A percentile compares a stretch with the other conserved stretches of the same genome.
Conservation (phyloP, 2,329 filamentous ascomycete species). For the Rhynchosporium secalis region DNA sequence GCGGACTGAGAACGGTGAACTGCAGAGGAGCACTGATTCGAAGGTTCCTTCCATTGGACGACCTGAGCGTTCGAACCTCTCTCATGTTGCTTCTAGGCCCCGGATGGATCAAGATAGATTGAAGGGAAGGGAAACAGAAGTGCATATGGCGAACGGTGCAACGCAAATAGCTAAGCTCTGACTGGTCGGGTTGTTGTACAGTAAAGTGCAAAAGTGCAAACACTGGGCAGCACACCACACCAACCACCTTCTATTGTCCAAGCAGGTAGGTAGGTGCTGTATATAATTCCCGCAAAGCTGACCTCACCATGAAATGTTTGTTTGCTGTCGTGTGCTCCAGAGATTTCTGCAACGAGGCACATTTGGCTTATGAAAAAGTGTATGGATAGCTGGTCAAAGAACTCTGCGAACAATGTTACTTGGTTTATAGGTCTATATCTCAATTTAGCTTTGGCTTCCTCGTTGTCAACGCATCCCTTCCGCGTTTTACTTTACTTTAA, state of each 20-base stretch:
- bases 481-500: not conserved
- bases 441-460: not conserved
- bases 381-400: not conserved
- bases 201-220: conserved; percentile 15
- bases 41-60: too few species aligned
- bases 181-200: conserved; percentile 4
- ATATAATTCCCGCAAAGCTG: conserved; percentile 14
- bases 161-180: not conserved
- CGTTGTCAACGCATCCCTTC: not conserved
- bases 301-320: not conserved
- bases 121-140: not conserved
- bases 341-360: not conserved
- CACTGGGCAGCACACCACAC: not conserved
- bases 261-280: not conserved
- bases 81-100: not conserved
- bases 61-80: too few species aligned
- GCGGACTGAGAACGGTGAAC: too few species aligned
- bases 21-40: too few species aligned
- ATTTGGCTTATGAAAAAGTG: not conserved
- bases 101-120: not conserved
- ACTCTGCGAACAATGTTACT: not conserved
- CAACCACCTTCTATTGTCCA: not conserved
- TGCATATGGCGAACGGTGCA: not conserved
- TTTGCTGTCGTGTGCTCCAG: conserved; percentile 7
- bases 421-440: not conserved